These are phyloP conservation scores for Stemphylium beticola DNA, from an alignment of 2,329 filamentous ascomycete species.

Conservation along the genomic window DNA sequence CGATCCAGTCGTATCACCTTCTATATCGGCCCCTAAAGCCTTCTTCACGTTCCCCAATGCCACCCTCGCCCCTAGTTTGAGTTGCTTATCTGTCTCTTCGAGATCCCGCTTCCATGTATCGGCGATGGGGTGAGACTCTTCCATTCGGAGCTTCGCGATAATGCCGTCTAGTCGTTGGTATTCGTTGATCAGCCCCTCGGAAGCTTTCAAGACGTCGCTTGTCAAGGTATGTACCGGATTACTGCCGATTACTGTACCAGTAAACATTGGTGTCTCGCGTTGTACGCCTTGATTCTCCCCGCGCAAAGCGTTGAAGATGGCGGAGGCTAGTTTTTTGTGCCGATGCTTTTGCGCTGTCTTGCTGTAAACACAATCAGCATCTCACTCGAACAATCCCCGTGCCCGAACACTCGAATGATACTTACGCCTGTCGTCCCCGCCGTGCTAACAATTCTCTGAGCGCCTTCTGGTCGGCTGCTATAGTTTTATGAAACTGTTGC, in stretches of 20 bases:
- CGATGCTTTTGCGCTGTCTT: slow-evolving; percentile 22
- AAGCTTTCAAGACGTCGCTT: slow-evolving; percentile 21
- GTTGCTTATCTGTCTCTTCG: slow-evolving; percentile 23
- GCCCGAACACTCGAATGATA: background rate
- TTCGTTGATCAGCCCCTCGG: slow-evolving; percentile 26
- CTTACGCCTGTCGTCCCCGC: slow-evolving; percentile 30
- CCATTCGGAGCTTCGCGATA: slow-evolving; percentile 22
- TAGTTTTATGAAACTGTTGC: slow-evolving; percentile 26
- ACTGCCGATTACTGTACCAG: slow-evolving; percentile 20
- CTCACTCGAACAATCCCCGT: background rate
- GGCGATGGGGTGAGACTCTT: slow-evolving; percentile 18
- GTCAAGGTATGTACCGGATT: slow-evolving; percentile 23
- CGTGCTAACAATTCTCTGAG: slow-evolving; percentile 27
- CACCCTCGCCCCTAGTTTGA: slow-evolving; percentile 37
- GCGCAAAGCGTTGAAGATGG: slow-evolving; percentile 26
- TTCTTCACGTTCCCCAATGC: slow-evolving; percentile 39
- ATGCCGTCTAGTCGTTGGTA: slow-evolving; percentile 35
- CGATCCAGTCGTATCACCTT: slow-evolving; percentile 2
- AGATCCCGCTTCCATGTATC: slow-evolving; percentile 37
- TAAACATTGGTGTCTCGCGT: slow-evolving; percentile 9
- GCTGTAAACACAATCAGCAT: slow-evolving; percentile 15
- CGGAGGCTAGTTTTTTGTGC: slow-evolving; percentile 28
- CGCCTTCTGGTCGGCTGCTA: slow-evolving; percentile 22
- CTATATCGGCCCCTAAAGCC: slow-evolving; percentile 28
- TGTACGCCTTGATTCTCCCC: slow-evolving; percentile 13